These are phyloP conservation scores for Metschnikowia noctiluminum DNA, from an alignment of 805 yeast species.

Conservation along the genomic window DNA sequence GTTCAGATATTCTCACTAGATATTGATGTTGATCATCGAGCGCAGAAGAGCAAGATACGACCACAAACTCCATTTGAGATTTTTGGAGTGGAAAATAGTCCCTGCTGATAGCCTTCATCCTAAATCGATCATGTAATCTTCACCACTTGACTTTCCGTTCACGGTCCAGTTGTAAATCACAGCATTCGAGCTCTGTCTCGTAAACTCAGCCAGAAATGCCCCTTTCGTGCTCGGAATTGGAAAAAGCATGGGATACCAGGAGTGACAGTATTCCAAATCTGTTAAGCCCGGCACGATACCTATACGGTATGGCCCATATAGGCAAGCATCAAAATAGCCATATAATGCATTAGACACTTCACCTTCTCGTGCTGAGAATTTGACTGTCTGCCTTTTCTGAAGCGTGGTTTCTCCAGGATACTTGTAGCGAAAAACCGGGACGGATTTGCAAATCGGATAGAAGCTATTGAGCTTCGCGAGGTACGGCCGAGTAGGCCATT, in stretches of 20 bases:
- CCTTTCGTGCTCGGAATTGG: constrained; percentile 20
- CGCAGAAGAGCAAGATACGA: too few species aligned
- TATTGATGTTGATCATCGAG: too few species aligned
- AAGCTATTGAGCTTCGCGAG: constrained; percentile 20
- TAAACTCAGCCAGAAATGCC: constrained; percentile 8
- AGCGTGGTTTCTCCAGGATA: constrained; percentile 45
- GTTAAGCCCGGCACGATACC: constrained; percentile 34
- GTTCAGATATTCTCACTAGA: too few species aligned
- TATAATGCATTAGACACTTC: constrained; percentile 55
- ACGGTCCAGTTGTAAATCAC: constrained; percentile 16
- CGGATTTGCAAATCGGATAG: constrained; percentile 30
- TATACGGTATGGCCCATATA: constrained; percentile 58
- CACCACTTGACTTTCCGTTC: constrained; percentile 8
- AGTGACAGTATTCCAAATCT: constrained; percentile 23
- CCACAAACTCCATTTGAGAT: too few species aligned
- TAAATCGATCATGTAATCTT: background rate
- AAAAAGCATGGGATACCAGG: constrained; percentile 40
- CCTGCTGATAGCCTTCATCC: too few species aligned
- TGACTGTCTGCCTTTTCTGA: background rate
- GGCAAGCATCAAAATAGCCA: constrained; percentile 69
- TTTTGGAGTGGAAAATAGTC: too few species aligned
- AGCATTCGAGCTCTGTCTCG: constrained; percentile 8
- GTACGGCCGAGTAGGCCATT: constrained; percentile 19
- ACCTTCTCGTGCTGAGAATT: constrained; percentile 40
- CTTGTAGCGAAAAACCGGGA: constrained; percentile 58